Evolutionary conservation across 306 rosid genomes (phyloP).

Genomic region (Castanospermum australe): DNA sequence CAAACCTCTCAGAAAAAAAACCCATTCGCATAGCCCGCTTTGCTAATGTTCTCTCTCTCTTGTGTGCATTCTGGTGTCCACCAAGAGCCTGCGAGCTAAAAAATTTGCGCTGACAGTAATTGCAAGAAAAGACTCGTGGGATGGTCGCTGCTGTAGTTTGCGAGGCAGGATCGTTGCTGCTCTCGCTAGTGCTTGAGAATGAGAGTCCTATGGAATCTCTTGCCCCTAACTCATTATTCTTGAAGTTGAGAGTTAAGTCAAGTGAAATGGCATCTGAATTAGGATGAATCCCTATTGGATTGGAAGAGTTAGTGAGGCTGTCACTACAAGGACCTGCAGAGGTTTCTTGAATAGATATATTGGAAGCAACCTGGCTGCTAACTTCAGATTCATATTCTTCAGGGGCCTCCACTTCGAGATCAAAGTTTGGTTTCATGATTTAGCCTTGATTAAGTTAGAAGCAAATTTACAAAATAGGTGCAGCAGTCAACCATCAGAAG

Average conservation of each 20-base stretch:
- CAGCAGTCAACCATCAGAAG: slow-evolving; percentile 28
- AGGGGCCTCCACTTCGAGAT: slow-evolving; percentile 73
- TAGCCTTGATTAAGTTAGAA: not conserved
- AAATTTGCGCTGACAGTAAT: slow-evolving; percentile 87
- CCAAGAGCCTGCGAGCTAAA: slow-evolving; percentile 96
- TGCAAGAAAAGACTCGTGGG: slow-evolving; percentile 76
- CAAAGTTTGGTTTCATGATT: slow-evolving; percentile 65
- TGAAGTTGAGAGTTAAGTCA: slow-evolving; percentile 70
- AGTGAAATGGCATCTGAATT: slow-evolving; percentile 47
- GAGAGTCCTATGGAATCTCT: slow-evolving; percentile 59
- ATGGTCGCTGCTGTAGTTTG: slow-evolving; percentile 42
- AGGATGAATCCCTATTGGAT: slow-evolving; percentile 31
- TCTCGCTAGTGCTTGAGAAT: slow-evolving; percentile 83
- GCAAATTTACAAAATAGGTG: slow-evolving; percentile 12
- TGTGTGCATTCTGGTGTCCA: slow-evolving; percentile 94
- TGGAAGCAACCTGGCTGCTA: slow-evolving; percentile 87
- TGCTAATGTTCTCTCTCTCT: slow-evolving; percentile 80
- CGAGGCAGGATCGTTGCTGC: slow-evolving; percentile 70
- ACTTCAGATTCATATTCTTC: slow-evolving; percentile 67
- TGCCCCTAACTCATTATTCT: slow-evolving; percentile 36
- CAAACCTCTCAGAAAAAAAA: slow-evolving; percentile 63
- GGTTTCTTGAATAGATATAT: slow-evolving; percentile 61
- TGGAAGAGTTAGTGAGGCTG: slow-evolving; percentile 40
- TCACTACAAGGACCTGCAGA: slow-evolving; percentile 57
- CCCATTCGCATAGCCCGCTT: slow-evolving; percentile 89